These are phyloP conservation scores for Lachnellula hyalina DNA, from an alignment of 2,329 filamentous ascomycete genomes.

Conservation along the genomic window DNA sequence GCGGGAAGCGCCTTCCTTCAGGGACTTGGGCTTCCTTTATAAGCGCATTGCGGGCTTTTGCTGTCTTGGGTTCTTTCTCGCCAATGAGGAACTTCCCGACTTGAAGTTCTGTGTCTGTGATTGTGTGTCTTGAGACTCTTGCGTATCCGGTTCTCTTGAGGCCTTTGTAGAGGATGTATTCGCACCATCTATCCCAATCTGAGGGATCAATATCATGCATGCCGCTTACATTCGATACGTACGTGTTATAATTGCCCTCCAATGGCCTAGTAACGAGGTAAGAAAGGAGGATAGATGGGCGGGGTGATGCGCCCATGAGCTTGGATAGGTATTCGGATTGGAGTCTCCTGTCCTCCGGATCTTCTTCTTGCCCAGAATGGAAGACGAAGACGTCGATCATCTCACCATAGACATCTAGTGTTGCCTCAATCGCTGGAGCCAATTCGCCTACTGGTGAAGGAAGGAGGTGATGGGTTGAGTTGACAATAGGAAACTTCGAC, in stretches of 20 bases:
- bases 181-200: slow-evolving; percentile 98
- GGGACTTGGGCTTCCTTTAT: slow-evolving; percentile 70
- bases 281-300: slow-evolving; percentile 79
- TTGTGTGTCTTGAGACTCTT: slow-evolving; percentile 78
- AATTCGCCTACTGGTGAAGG: slow-evolving; percentile 92
- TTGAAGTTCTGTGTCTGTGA: slow-evolving; percentile 96
- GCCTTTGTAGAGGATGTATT: slow-evolving; percentile 95
- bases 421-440: slow-evolving; percentile 94
- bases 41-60: slow-evolving; percentile 50
- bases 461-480: slow-evolving; percentile 92
- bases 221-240: slow-evolving; percentile 76
- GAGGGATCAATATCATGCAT: slow-evolving; percentile 93
- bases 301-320: slow-evolving; percentile 76
- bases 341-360: slow-evolving; percentile 81
- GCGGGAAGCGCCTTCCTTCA: slow-evolving; percentile 75
- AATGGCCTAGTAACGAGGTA: slow-evolving; percentile 90
- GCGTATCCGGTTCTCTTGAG: slow-evolving; percentile 84
- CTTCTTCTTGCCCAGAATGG: slow-evolving; percentile 97
- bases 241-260: slow-evolving; percentile 94
- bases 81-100: slow-evolving; percentile 92
- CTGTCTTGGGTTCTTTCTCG: slow-evolving; percentile 55
- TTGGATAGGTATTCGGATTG: slow-evolving; percentile 82
- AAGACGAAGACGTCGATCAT: slow-evolving; percentile 94
- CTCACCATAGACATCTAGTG: slow-evolving; percentile 85
- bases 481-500: slow-evolving; percentile 95